phyloP scores from a whole-genome alignment of 2,329 filamentous ascomycete genomes.

The Acephala macrosclerotiorum region DNA sequence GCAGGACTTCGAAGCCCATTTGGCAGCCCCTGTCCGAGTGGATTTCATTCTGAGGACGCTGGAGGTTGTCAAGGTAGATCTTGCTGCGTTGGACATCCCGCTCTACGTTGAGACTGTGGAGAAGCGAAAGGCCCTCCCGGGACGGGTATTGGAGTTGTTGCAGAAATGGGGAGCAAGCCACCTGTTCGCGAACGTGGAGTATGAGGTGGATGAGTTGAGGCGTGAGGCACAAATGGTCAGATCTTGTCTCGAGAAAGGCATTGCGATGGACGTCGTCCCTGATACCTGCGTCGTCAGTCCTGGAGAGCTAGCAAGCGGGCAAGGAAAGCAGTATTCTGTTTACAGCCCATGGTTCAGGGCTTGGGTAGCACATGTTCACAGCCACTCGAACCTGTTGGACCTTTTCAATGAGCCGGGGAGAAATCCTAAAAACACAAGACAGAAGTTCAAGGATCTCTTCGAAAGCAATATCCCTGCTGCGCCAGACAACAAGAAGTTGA shows the following conservation, averaged over 20 bases:
- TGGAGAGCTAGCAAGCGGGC: slow-evolving; percentile 69
- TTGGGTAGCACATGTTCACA: slow-evolving; percentile 78
- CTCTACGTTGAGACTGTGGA: slow-evolving; percentile 77
- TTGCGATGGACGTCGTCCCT: slow-evolving; percentile 75
- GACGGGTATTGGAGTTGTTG: slow-evolving; percentile 69
- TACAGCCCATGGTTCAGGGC: slow-evolving; percentile 83
- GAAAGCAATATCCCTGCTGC: slow-evolving; percentile 64
- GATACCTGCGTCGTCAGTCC: slow-evolving; percentile 87
- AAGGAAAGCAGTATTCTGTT: slow-evolving; percentile 82
- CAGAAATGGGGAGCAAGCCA: slow-evolving; percentile 77
- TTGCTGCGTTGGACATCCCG: slow-evolving; percentile 78
- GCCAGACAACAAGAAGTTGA: slow-evolving; percentile 69
- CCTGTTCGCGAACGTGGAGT: slow-evolving; percentile 85
- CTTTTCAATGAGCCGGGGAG: slow-evolving; percentile 62
- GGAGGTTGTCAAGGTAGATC: slow-evolving; percentile 67
- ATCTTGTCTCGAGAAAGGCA: slow-evolving; percentile 66
- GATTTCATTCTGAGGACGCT: slow-evolving; percentile 84
- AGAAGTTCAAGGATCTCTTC: slow-evolving; percentile 64
- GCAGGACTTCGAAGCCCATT: slow-evolving; percentile 84
- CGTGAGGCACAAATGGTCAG: slow-evolving; percentile 74
- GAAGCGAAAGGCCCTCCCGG: slow-evolving; percentile 67
- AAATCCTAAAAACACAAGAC: slow-evolving; percentile 56
- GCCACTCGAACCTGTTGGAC: slow-evolving; percentile 71
- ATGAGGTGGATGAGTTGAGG: slow-evolving; percentile 88
- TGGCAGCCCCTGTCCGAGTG: slow-evolving; percentile 74